These are phyloP conservation scores for Solanum bulbocastanum DNA, from an alignment of 257 asterid genomes.

Conservation along the genomic window DNA sequence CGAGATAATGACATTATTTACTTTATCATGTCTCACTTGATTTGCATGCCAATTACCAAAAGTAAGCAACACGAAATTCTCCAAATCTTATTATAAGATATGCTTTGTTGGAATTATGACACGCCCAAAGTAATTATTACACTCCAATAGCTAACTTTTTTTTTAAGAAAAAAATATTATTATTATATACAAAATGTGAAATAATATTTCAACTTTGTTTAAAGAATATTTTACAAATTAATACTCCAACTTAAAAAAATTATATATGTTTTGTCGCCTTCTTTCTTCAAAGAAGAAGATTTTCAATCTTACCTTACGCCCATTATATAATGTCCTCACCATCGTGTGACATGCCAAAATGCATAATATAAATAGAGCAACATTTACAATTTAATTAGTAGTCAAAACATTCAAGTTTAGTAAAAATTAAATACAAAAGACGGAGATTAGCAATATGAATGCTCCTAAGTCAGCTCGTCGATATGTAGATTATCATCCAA, in stretches of 20 bases:
- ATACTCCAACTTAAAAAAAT: neutral
- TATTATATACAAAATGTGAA: neutral
- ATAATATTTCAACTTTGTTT: neutral
- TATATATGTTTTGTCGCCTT: neutral
- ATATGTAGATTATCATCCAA: neutral
- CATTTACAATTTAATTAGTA: neutral
- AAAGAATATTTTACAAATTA: neutral
- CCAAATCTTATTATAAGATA: neutral
- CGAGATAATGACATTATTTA: neutral
- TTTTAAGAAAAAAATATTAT: too few relatives aligned
- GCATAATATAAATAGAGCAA: neutral
- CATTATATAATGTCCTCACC: neutral
- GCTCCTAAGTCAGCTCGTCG: neutral
- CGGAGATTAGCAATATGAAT: neutral
- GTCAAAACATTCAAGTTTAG: neutral
- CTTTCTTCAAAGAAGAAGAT: neutral
- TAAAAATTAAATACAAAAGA: neutral
- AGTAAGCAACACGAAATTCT: neutral
- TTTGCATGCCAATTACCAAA: neutral
- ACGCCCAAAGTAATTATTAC: neutral
- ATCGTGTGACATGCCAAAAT: neutral
- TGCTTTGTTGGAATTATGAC: neutral
- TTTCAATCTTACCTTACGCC: neutral
- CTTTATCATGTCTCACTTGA: neutral
- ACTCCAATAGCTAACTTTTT: neutral